These are phyloP conservation scores for Neurospora sp. DNA, from an alignment of 495 filamentous ascomycete species.

Conservation along the genomic window DNA sequence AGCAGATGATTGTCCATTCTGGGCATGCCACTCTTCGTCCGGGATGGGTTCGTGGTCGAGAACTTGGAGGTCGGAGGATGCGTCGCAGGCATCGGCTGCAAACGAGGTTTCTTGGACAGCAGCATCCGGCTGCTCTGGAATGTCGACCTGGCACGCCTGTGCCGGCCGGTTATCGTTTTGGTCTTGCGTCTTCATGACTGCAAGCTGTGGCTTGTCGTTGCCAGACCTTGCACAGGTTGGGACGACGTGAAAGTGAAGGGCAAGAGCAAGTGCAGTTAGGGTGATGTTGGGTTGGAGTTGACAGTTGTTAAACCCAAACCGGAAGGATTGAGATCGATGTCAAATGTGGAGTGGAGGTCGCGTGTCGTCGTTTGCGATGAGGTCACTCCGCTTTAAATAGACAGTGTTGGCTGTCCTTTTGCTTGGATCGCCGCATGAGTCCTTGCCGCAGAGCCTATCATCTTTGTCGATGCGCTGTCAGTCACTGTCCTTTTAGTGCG, in stretches of 20 bases:
- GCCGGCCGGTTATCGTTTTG: neutral
- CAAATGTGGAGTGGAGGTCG: neutral
- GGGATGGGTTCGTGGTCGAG: slow-evolving; percentile 5
- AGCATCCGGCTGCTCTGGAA: slow-evolving; percentile 4
- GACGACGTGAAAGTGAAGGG: neutral
- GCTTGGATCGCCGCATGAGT: neutral
- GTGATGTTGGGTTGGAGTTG: neutral
- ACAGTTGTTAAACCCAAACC: neutral
- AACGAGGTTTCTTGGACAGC: slow-evolving; percentile 14
- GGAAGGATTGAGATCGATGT: neutral
- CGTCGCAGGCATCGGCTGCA: slow-evolving; percentile 4
- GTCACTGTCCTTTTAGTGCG: neutral
- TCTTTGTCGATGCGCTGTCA: neutral
- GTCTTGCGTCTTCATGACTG: neutral
- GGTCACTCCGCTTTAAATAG: neutral
- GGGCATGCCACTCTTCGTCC: neutral
- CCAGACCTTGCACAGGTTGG: neutral
- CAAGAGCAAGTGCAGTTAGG: neutral
- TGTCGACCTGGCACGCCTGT: neutral
- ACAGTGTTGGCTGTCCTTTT: neutral
- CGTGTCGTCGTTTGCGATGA: neutral
- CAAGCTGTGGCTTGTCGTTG: neutral
- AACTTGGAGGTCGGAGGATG: neutral
- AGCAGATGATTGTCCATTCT: neutral
- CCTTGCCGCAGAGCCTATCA: neutral